Base-by-base conservation (phyloP, 371 early-diverging fungal genomes). In the Mortierella sp. region DNA sequence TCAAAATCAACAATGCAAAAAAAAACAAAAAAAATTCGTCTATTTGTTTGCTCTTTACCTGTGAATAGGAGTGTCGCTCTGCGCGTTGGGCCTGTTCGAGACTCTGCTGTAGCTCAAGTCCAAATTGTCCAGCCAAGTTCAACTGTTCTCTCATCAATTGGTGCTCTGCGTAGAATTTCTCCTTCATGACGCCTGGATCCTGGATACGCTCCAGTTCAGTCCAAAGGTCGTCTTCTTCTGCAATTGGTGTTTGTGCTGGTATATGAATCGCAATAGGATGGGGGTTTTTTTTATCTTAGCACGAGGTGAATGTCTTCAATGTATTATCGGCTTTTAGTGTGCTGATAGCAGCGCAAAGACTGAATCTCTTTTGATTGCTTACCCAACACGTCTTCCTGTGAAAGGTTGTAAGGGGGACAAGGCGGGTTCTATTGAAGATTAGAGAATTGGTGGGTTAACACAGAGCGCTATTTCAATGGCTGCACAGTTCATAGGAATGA, bases 71-170 rank as follows among this genome's bases (percentile, higher is more conserved):
- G 23, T 84, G 70, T 43, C 66, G 57, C 29, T 84, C 83, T 8
- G 75, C 77, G 29, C 69, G 75, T 17, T 74, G 74, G 8, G 68
- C 73, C n/a, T 71, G 56, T 12, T 84, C 72, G 23, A 84, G 66
- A 66, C 72, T 70, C 31, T 87, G 80, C 70, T 89, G 89, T 26
- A 91, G 71, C n/a, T 89, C 90, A 19, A 91, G 76, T 5, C 91
- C 91, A 64, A 90, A 78, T 60, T 87, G 87, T 59, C 90, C 91
- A 19, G 91, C 91, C 26, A 89, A 84, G 68, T 90, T 89, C 49
- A 91, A 67, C 67, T 91, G 88, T 54, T 86, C 88, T 31, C 42
- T 60, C 75, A 75, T 75, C 26, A 69, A 12, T 49, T 69, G 75
- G 22, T 75, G 75, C 31, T 75, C 66, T 10, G 64, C 75, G 51